Evolutionary conservation across 2,329 filamentous ascomycete species (phyloP).

Genomic region (Knufia petricola): DNA sequence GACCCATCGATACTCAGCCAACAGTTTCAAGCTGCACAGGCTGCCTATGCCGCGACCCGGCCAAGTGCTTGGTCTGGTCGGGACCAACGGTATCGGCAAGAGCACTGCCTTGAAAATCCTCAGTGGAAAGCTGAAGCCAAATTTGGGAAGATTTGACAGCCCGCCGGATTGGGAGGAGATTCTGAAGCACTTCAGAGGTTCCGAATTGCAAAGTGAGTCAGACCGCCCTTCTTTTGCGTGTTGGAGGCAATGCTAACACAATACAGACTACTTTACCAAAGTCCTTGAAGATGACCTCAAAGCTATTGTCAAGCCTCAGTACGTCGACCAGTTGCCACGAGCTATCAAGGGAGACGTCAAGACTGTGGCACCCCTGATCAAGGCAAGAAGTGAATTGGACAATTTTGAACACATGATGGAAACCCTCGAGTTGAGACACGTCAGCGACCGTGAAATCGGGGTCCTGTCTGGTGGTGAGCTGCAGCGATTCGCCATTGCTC

Average conservation of each 20-base stretch:
- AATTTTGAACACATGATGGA: conserved; percentile 77
- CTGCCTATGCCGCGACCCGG: conserved; percentile 92
- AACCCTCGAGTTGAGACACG: conserved; percentile 75
- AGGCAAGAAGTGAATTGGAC: conserved; percentile 63
- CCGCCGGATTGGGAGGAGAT: conserved; percentile 99
- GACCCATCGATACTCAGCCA: conserved; percentile 96
- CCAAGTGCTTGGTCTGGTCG: conserved; percentile 89
- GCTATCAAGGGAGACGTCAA: conserved; percentile 76
- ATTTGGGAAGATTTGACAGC: conserved; percentile 88
- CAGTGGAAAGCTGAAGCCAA: conserved; percentile 96
- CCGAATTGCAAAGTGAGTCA: conserved; percentile 80
- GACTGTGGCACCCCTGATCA: conserved; percentile 68
- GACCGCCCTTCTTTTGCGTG: no score
- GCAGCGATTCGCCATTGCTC: conserved; percentile 93
- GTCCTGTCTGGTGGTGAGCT: conserved; percentile 93
- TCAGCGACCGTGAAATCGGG: conserved; percentile 83
- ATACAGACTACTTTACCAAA: conserved; percentile 91
- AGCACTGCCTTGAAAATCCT: conserved; percentile 99
- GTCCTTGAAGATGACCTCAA: conserved; percentile 93
- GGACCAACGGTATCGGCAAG: conserved; percentile 99
- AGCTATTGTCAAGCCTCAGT: conserved; percentile 97
- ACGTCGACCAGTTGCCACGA: conserved; percentile 95
- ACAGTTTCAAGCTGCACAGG: conserved; percentile 98
- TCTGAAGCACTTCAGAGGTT: conserved; percentile 94
- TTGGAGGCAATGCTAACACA: neutral